phyloP scores from a whole-genome alignment of 2,329 filamentous ascomycete genomes.

The Pseudogymnoascus sp. region DNA sequence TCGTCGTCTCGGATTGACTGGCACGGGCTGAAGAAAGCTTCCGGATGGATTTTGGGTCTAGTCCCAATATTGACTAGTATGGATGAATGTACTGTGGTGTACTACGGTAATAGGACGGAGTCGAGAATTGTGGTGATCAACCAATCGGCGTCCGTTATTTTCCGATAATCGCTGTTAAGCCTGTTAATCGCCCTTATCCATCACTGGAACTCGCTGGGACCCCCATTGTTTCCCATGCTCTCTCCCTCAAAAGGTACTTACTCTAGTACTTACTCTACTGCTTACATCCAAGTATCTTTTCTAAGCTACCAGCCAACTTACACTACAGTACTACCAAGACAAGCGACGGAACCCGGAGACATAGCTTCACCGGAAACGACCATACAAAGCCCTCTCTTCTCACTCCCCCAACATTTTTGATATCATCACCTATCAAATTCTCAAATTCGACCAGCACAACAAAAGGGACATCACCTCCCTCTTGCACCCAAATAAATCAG shows the following conservation, averaged over 20 bases:
- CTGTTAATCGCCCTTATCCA: not conserved
- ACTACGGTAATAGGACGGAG: not conserved
- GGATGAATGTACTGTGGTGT: not conserved
- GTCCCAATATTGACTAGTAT: not conserved
- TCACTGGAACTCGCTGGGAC: not conserved
- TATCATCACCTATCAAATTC: not conserved
- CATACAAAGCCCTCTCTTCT: not conserved
- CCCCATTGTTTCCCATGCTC: not conserved
- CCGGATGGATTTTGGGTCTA: not conserved
- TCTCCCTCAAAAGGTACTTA: too few relatives aligned
- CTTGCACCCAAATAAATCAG: not conserved
- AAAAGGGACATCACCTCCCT: not conserved
- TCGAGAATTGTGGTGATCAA: not conserved
- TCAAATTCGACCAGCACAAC: not conserved
- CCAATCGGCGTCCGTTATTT: not conserved
- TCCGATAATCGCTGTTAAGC: not conserved
- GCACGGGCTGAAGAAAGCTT: not conserved
- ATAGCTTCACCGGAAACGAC: not conserved
- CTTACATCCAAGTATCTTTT: too few relatives aligned
- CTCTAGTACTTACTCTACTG: not conserved
- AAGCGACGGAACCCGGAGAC: not conserved
- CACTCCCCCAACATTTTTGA: not conserved
- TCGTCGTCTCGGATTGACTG: slow-evolving; percentile 5
- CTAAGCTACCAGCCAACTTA: not conserved
- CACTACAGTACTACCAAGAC: not conserved